A percentile compares a stretch with the other conserved stretches of the same genome.
Conservation (phyloP, 768 basidiomycete species). For the Agaricus subrufescens region DNA sequence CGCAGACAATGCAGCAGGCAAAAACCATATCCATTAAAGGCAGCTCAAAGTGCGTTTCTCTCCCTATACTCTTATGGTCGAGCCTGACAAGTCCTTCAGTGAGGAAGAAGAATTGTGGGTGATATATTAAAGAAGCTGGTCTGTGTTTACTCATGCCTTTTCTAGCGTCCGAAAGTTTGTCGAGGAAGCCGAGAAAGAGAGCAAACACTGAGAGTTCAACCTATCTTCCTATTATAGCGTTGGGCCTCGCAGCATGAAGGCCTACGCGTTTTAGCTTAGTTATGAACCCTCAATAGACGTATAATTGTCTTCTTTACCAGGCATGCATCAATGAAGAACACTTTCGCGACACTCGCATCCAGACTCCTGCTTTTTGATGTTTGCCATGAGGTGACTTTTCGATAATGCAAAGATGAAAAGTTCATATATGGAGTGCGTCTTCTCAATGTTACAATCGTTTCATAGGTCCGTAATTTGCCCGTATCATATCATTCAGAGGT, state of each 20-base stretch:
- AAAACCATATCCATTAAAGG: slow-evolving; percentile 65
- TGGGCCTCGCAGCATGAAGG: background rate
- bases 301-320: slow-evolving; percentile 1
- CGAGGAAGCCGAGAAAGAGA: slow-evolving; percentile 78
- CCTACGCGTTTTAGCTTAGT: slow-evolving; percentile 3
- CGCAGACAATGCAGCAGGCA: slow-evolving; percentile 49
- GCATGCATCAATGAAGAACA: too few relatives aligned
- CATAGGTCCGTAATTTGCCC: too few relatives aligned
- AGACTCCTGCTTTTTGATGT: background rate
- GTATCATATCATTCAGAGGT: too few relatives aligned
- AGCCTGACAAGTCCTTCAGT: slow-evolving; percentile 31
- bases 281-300: slow-evolving; percentile 7
- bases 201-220: slow-evolving; percentile 35
- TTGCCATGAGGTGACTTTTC: background rate
- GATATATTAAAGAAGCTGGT: background rate
- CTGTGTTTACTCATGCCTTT: slow-evolving; percentile 17
- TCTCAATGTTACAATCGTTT: too few relatives aligned
- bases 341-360: background rate
- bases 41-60: slow-evolving; percentile 56
- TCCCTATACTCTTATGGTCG: background rate
- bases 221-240: background rate
- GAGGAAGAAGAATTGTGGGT: slow-evolving; percentile 83
- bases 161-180: slow-evolving; percentile 75
- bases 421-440: too few relatives aligned
- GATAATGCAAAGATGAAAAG: too few relatives aligned